Evolutionary conservation across 2,329 filamentous ascomycete genomes (phyloP).

Genomic region (Colletotrichum sp.): DNA sequence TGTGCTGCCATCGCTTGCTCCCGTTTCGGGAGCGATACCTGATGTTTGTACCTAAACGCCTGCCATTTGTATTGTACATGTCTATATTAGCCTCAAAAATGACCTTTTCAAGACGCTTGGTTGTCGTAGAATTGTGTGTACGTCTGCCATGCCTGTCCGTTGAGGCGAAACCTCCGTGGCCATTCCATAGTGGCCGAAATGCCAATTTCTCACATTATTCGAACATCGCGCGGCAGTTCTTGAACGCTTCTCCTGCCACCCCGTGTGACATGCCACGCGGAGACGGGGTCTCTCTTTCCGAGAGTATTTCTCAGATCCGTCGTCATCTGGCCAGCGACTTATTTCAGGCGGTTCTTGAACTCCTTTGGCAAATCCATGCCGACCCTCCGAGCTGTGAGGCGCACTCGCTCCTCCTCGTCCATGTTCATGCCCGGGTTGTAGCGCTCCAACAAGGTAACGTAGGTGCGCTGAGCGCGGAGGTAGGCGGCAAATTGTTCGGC

Average conservation of each 20-base stretch:
- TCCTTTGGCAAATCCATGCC: constrained; percentile 87
- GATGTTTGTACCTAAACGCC: neutral
- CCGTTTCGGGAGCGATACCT: neutral
- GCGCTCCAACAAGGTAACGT: constrained; percentile 80
- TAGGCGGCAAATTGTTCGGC: constrained; percentile 84
- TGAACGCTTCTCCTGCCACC: neutral
- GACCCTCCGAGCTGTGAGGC: constrained; percentile 83
- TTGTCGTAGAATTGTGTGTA: neutral
- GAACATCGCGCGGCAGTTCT: neutral
- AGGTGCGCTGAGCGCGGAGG: constrained; percentile 83
- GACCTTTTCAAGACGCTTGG: neutral
- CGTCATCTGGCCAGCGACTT: neutral
- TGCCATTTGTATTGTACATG: neutral
- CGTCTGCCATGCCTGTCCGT: neutral
- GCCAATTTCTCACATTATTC: neutral
- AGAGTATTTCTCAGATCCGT: neutral
- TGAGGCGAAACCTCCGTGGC: neutral
- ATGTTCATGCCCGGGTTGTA: constrained; percentile 95
- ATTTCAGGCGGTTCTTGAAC: constrained; percentile 35
- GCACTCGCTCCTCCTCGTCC: constrained; percentile 82
- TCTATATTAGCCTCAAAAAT: neutral
- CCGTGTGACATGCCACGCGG: neutral
- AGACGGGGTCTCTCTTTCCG: neutral
- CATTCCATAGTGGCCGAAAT: neutral
- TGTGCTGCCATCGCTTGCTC: neutral